phyloP scores from a whole-genome alignment of 768 basidiomycete genomes.

The Pleurotus ostreatus region DNA sequence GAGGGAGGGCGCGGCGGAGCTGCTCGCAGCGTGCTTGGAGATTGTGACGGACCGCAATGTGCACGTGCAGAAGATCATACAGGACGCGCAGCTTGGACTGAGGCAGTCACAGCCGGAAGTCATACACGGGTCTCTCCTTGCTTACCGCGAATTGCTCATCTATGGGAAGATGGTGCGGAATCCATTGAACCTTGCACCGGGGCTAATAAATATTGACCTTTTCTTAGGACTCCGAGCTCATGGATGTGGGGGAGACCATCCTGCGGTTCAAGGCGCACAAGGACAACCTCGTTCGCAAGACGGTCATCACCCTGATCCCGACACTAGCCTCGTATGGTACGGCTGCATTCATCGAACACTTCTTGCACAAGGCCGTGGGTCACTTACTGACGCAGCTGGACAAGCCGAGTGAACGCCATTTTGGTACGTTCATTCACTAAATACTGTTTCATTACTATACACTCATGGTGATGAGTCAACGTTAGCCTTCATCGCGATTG shows the following conservation, averaged over 20 bases:
- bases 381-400: conserved; percentile 85
- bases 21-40: conserved; percentile 89
- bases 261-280: conserved; percentile 84
- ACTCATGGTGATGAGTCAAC: background rate
- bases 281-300: conserved; percentile 87
- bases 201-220: background rate
- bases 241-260: conserved; percentile 86
- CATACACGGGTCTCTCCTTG: conserved; percentile 89
- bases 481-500: conserved; percentile 92
- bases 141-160: conserved; percentile 85
- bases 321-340: conserved; percentile 93
- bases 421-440: conserved; percentile 47
- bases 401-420: conserved; percentile 83
- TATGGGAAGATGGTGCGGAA: conserved; percentile 90
- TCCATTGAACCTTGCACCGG: background rate
- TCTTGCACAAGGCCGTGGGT: conserved; percentile 90
- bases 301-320: conserved; percentile 94
- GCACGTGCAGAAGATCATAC: conserved; percentile 78
- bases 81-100: conserved; percentile 81
- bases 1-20: conserved; percentile 87
- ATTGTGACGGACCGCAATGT: conserved; percentile 78
- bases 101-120: conserved; percentile 80
- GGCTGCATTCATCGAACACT: conserved; percentile 85
- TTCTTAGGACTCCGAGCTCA: conserved; percentile 59
- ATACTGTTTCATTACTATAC: background rate